Percentiles rank a stretch among this genome's conserved stretches.
These are phyloP conservation scores for Hygrophoropsis aurantiaca DNA, from an alignment of 768 basidiomycete species.

Conservation along the genomic window DNA sequence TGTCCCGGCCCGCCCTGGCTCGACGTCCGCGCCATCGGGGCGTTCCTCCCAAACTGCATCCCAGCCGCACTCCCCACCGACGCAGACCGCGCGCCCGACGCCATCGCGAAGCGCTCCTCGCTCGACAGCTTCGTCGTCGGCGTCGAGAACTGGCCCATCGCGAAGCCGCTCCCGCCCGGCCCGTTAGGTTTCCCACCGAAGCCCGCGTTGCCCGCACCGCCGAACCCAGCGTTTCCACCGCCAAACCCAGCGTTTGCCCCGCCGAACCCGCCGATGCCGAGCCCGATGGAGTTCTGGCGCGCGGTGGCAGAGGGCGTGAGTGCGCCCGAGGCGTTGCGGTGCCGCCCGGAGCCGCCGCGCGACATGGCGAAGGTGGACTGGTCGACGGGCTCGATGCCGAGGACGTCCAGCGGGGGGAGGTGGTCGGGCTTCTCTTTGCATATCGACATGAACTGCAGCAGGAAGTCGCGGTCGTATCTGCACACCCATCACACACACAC, in stretches of 20 bases:
- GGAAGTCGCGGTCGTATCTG: conserved; percentile 96
- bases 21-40: conserved; percentile 69
- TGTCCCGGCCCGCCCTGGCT: conserved; percentile 61
- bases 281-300: conserved; percentile 51
- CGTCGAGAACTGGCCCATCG: conserved; percentile 73
- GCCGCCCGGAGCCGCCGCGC: conserved; percentile 67
- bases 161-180: conserved; percentile 31
- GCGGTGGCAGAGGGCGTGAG: conserved; percentile 37
- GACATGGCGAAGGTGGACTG: conserved; percentile 48
- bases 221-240: no score
- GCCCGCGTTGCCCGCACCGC: no score
- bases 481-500: not conserved
- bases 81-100: conserved; percentile 48
- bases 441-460: conserved; percentile 92
- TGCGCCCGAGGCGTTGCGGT: conserved; percentile 46
- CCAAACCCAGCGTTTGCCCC: conserved; percentile 25
- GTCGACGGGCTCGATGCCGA: conserved; percentile 84
- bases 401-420: conserved; percentile 84
- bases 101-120: conserved; percentile 63
- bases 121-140: conserved; percentile 58
- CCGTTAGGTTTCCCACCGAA: conserved; percentile 22
- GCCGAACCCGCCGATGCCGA: conserved; percentile 34
- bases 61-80: conserved; percentile 52
- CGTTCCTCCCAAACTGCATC: conserved; percentile 50
- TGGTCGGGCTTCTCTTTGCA: conserved; percentile 95